These are phyloP conservation scores for Kalmanozyma brasiliensis DNA, from an alignment of 1,284 basidiomycete genomes.

Conservation along the genomic window DNA sequence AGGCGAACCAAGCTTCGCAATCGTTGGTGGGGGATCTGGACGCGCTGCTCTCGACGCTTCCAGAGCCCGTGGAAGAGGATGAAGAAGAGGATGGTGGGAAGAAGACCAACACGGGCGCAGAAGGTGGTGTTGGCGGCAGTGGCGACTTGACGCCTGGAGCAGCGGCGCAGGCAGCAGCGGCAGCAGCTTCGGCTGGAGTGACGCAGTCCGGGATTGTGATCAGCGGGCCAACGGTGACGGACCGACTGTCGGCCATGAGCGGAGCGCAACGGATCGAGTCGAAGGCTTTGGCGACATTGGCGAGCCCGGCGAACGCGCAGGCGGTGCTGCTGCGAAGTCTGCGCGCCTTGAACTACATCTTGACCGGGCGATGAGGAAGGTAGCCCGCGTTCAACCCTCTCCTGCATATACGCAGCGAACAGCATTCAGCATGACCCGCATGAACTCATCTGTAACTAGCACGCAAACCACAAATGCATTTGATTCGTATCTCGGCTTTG, in stretches of 20 bases:
- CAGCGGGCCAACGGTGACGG: conserved; percentile 39
- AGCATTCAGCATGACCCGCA: too few relatives aligned
- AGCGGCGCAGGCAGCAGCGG: conserved; percentile 22
- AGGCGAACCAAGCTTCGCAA: conserved; percentile 56
- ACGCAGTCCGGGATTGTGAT: conserved; percentile 36
- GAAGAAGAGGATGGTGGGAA: conserved; percentile 45
- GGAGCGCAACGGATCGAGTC: conserved; percentile 49
- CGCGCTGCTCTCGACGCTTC: conserved; percentile 54
- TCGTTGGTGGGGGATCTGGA: conserved; percentile 58
- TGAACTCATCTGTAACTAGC: too few relatives aligned
- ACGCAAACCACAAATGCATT: not conserved
- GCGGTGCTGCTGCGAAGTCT: conserved; percentile 64
- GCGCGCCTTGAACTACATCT: conserved; percentile 63
- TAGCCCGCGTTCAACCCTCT: too few relatives aligned
- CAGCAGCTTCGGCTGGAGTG: conserved; percentile 27
- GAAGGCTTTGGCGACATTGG: conserved; percentile 60
- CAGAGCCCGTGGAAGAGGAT: conserved; percentile 41
- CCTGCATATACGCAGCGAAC: too few relatives aligned
- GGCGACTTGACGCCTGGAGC: conserved; percentile 20
- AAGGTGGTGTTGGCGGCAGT: not conserved
- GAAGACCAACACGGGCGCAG: conserved; percentile 3
- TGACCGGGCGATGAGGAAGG: conserved; percentile 42
- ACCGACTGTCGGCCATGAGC: conserved; percentile 34
- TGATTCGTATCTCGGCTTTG: too few relatives aligned
- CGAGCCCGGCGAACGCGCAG: conserved; percentile 63